These are phyloP conservation scores for Glycine latifolia DNA, from an alignment of 306 rosid genomes.

Conservation along the genomic window DNA sequence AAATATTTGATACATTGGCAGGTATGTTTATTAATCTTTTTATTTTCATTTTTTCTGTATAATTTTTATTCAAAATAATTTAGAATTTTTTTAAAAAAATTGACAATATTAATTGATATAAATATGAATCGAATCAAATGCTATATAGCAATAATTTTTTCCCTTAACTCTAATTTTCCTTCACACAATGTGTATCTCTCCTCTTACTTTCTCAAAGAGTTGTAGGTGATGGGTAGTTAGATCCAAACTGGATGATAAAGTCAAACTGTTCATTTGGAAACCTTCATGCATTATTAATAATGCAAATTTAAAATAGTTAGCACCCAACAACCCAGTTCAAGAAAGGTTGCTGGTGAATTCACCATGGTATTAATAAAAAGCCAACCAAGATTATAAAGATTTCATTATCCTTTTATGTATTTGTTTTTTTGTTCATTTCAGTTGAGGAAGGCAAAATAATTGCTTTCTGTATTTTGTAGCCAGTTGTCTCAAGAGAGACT, in stretches of 20 bases:
- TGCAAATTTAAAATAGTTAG: background rate
- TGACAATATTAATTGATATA: background rate
- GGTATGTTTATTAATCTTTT: no score
- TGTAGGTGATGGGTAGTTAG: background rate
- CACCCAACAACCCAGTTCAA: background rate
- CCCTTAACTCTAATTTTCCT: background rate
- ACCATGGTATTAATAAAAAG: background rate
- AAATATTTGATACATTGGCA: no score
- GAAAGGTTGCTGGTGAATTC: background rate
- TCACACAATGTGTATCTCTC: no score
- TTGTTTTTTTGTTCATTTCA: background rate
- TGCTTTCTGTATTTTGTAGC: constrained; percentile 1
- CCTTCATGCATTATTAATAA: background rate
- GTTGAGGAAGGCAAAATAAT: background rate
- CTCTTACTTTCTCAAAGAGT: background rate
- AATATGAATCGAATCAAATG: background rate
- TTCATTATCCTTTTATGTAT: background rate
- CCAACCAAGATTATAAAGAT: background rate
- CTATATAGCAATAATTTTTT: background rate
- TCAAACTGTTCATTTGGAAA: background rate
- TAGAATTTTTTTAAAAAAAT: background rate
- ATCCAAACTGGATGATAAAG: background rate
- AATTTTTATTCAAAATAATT: no score
- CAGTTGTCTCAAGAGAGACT: background rate
- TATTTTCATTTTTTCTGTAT: no score